Base-by-base conservation (phyloP, 2,329 filamentous ascomycete genomes). In the Penicillium sp. region DNA sequence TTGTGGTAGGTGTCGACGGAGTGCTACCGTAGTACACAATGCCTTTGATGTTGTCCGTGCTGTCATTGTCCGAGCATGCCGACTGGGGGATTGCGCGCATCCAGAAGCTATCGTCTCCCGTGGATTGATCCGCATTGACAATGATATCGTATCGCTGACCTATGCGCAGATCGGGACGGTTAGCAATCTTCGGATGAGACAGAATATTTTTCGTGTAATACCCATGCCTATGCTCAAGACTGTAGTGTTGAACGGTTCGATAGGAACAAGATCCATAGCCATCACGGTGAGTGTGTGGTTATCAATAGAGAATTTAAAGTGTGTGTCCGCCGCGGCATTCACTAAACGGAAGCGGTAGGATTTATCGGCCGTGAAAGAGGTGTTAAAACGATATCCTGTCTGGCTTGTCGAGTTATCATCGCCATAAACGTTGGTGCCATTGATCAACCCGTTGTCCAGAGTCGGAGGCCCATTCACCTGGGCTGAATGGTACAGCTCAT, bases 251-350 rank as follows among this genome's bases (percentile, higher is more conserved):
- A 80, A 87, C 0, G 84, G 84, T 26, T 74, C 61, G 18, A 87
- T 75, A 2, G 84, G 82, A 0, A 87, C 80, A 5, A 86, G 68
- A 50, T 86, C 85, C 20, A 71, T 72, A 0, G 77, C 74, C 24
- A 87, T 83, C 20, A 87, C 82, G 0, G 74, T 80, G 54, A 87
- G 64, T 0, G 66, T 77, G 64, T 87, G 84, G 47, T 80, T 77
- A 33, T 79, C 76, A 24, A 78, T 71, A 41, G 66, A 69, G 61
- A 87, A 84, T 33, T 60, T 63, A 42, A 63, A 69, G 7, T 62
- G 54, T 4, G 62, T 65, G 26, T 68, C 61, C 9, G 60, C 34
- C 0, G 65, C 67, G 1, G 59, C 56, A 46, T 71, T 71, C 1
- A 69, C 54, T n/a, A 71, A 36, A 3, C 68, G 54, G 8, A 70